Evolutionary conservation across 2,329 filamentous ascomycete genomes (phyloP), one percentile per base, ranked within the genome.

Genomic region (Epicoccum sorghinum): DNA sequence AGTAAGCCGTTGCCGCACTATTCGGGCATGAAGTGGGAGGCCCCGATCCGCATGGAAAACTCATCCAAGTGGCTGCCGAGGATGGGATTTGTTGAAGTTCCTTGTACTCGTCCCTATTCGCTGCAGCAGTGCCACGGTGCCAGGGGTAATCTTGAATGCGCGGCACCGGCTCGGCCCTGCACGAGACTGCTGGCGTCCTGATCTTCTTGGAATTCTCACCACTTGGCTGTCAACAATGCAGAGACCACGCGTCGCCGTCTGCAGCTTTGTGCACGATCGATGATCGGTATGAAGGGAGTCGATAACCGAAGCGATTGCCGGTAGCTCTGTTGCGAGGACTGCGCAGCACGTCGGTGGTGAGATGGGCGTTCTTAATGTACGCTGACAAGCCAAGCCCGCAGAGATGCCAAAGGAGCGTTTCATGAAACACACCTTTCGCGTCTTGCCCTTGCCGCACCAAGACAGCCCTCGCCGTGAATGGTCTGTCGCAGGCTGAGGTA

Each of bases 101-200:
- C 25, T 22, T 50, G 33, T 37, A 35, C 25, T 13, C 18, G 42
- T 27, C 42, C 46, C 52, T 29, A 64, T 65, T 65, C 50, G 62
- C 45, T 48, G 35, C 24, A 29, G 30, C 13, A 22, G 12, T 41
- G 47, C 45, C 58, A 62, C 13, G 18, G 9, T 37, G 44, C 45
- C 58, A 62, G 55, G 58, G 58, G 52, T 45, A 57, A 50, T 46
- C 38, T 45, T 35, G 56, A 38, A 36, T 25, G 55, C 54, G 57
- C 50, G 52, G 50, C 55, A 49, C 56, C 65, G 64, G 62, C 61
- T 66, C 65, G 65, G 64, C 59, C 61, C 65, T 52, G 65, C 61
- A 60, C 58, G 43, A 55, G 57, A 50, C 59, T 48, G 56, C 40
- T 50, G 46, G 44, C 47, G 56, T 55, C 53, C 53, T 55, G 51